Evolutionary conservation across 495 filamentous ascomycete species (phyloP).

Genomic region (Neurospora tetrasperma): DNA sequence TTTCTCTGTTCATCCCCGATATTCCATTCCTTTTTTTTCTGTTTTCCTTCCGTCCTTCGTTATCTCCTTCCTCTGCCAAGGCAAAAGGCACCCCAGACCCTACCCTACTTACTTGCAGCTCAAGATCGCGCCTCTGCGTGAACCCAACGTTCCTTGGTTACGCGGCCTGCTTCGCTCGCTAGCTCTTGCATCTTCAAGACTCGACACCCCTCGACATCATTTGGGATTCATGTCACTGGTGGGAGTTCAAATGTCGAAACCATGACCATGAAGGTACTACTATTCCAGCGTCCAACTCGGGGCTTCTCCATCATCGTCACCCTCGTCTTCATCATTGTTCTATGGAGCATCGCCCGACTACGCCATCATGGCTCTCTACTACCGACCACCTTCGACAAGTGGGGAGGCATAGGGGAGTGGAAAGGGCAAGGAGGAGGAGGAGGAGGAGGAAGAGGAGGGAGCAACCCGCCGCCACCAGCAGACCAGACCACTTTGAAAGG

Average conservation of each 20-base stretch:
- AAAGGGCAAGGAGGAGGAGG: neutral
- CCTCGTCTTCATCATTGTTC: constrained; percentile 9
- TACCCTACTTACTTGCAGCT: neutral
- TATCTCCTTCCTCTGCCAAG: neutral
- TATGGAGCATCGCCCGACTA: constrained; percentile 13
- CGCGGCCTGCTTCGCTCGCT: neutral
- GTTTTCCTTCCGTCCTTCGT: neutral
- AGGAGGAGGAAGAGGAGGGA: neutral
- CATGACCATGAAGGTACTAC: constrained; percentile 10
- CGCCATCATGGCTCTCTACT: constrained; percentile 8
- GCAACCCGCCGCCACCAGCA: neutral
- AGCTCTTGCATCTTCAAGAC: neutral
- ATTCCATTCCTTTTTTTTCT: neutral
- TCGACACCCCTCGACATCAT: neutral
- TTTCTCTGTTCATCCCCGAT: neutral
- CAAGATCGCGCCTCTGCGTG: neutral
- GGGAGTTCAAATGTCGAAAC: neutral
- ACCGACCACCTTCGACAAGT: neutral
- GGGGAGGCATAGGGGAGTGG: neutral
- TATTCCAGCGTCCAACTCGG: constrained; percentile 12
- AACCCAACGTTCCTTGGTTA: neutral
- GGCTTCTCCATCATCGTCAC: constrained; percentile 10
- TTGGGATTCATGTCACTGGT: neutral
- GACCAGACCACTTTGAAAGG: neutral
- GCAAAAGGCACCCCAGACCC: neutral